Evolutionary conservation across 129 eudicot species (phyloP).

Genomic region (Glebionis coronaria): DNA sequence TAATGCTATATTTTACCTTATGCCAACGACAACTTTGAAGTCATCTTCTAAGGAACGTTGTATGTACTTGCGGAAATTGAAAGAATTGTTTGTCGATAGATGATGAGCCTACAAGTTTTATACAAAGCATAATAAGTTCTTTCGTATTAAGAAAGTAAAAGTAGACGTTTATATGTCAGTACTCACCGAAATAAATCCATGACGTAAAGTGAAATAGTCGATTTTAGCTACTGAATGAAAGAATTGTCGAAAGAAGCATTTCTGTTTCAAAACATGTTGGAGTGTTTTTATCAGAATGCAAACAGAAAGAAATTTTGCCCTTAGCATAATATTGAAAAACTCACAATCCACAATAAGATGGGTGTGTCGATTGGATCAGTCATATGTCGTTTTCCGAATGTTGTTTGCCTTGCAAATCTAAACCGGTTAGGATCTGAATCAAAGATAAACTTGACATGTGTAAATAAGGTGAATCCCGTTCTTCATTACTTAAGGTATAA

Average conservation of each 20-base stretch:
- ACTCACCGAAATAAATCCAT: constrained; percentile 55
- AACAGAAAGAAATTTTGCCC: neutral
- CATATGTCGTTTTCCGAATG: constrained; percentile 47
- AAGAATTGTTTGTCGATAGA: constrained; percentile 36
- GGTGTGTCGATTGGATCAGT: constrained; percentile 24
- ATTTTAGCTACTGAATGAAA: constrained; percentile 55
- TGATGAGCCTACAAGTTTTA: constrained; percentile 50
- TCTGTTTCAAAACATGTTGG: constrained; percentile 25
- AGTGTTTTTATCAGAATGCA: neutral
- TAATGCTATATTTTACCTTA: constrained; percentile 33
- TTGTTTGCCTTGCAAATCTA: constrained; percentile 45
- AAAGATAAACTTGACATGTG: neutral
- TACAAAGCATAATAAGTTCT: too few relatives aligned
- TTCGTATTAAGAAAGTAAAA: neutral
- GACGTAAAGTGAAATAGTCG: constrained; percentile 54
- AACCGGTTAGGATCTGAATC: constrained; percentile 42
- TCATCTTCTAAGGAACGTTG: constrained; percentile 55
- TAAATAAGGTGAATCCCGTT: neutral
- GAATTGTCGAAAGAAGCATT: constrained; percentile 58
- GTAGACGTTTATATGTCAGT: neutral
- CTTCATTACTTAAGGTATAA: too few relatives aligned
- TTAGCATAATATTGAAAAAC: neutral
- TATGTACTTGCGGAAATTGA: constrained; percentile 58
- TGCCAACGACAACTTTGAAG: constrained; percentile 50
- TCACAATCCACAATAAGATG: constrained; percentile 39